These are phyloP conservation scores for Exophiala spinifera DNA, from an alignment of 2,329 filamentous ascomycete genomes.

Conservation along the genomic window DNA sequence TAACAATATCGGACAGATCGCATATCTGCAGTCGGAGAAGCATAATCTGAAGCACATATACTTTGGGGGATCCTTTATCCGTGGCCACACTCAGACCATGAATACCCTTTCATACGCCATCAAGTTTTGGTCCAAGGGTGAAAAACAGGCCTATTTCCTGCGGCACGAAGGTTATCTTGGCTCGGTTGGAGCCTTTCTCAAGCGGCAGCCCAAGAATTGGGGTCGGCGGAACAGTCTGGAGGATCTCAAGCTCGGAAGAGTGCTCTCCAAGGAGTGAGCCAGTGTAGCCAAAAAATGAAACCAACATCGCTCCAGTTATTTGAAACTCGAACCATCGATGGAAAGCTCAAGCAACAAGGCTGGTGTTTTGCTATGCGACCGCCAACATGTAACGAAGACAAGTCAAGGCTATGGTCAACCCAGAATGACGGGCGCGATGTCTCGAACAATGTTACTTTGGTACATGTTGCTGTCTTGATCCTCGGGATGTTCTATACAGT, in stretches of 20 bases:
- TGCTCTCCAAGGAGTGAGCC: conserved; percentile 21
- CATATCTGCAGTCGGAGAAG: conserved; percentile 94
- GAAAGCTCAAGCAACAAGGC: too few relatives aligned
- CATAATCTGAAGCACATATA: conserved; percentile 90
- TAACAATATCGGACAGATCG: conserved; percentile 69
- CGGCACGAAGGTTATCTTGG: conserved; percentile 95
- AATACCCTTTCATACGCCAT: conserved; percentile 96
- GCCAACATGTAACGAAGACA: too few relatives aligned
- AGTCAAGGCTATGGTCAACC: too few relatives aligned
- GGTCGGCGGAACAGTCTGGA: conserved; percentile 77
- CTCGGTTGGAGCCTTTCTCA: conserved; percentile 89
- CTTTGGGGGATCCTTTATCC: conserved; percentile 95
- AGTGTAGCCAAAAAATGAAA: too few relatives aligned
- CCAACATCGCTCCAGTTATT: not conserved
- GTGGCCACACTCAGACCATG: conserved; percentile 95
- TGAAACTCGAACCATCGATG: not conserved
- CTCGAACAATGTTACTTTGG: too few relatives aligned
- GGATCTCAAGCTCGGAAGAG: conserved; percentile 33
- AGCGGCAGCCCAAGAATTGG: conserved; percentile 87
- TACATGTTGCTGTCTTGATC: too few relatives aligned
- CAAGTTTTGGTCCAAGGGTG: conserved; percentile 92
- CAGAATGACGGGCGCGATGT: too few relatives aligned
- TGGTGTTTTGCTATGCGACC: too few relatives aligned
- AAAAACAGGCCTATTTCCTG: conserved; percentile 93
- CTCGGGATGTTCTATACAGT: too few relatives aligned